Evolutionary conservation across 306 rosid genomes (phyloP), one percentile per base, ranked within the genome.

Genomic region (Begonia loranthoides): DNA sequence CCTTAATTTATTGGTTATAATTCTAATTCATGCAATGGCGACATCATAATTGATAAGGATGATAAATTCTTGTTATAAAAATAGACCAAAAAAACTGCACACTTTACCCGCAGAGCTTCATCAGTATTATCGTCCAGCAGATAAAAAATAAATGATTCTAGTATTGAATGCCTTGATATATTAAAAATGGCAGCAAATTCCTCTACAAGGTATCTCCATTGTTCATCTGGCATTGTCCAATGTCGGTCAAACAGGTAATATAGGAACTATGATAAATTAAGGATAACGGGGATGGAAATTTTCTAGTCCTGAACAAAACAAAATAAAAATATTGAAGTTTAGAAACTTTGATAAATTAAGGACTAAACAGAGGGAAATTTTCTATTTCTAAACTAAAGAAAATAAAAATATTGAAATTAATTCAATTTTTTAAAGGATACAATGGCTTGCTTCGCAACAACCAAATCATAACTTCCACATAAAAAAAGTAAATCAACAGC

Each of bases 371-470:
- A 17, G 36, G 57, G 51, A 56, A 49, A 63, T 46, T 60, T 57
- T 54, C 59, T 44, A 21, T 14, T 48, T 46, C 49, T 41, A 40
- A 49, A 33, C 45, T 5, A 19, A 62, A 9, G 14, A 24, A 56
- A 28, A 73, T n/a, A 49, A 59, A 57, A 12, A 59, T 16, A 28
- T 17, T 11, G 45, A 2, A 16, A 43, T 21, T 51, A 17, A 44
- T 50, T 55, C 13, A 61, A 56, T 55, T 14, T 48, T 12, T 10
- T 50, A 51, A 24, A 87, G 94, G 99, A 92, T 92, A 87, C 99
- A 67, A 81, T 92, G 50, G 99, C 99, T 79, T 81, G 92, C 76
- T 92, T 92, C 33, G 99, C 93, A 66, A 83, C 75, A 63, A 79
- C 88, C 71, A 67, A 63, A 66, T 79, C 88, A 63, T 93, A 87